Evolutionary conservation across 805 yeast species (phyloP), one percentile per base, ranked within the genome.

Genomic region (Ogataea pilisensis): DNA sequence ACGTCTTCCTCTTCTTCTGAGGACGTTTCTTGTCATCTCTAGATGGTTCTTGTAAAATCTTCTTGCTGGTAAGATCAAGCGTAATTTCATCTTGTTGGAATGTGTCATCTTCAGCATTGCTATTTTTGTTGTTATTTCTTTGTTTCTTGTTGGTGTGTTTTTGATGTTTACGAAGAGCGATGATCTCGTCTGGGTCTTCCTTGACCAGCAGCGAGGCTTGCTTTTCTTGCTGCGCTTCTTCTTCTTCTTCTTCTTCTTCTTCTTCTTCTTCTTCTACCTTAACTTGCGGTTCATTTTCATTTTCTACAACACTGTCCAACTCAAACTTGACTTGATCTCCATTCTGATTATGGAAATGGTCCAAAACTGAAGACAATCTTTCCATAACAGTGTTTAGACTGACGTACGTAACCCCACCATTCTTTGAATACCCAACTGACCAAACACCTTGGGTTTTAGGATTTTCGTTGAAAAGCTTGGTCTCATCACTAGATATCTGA

Each of bases 1-100:
- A 82, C 8, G 65, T 61, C 50, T 72, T 70, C 41, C 51, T 49
- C 35, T 57, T 60, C 38, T 43, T 41, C 22, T 52, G 48, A 30
- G 46, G 48, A 16, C 38, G 38, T 39, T 41, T 47, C 36, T 45
- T 44, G 36, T 51, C 51, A 28, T 53, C 42, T 18, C 38, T 41
- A 13, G 46, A 21, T 25, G 41, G 22, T 4, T 38, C 40, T 24
- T 26, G 38, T 47, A 58, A 45, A 34, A 54, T 49, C 34, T 52
- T 56, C 42, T 56, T 57, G 13, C 31, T 33, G 32, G 51, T 48
- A 55, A 53, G 43, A 38, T 59, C 61, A 20, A 53, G 39, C 12
- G 62, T 56, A n/a, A 58, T 43, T 36, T 58, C 63, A 33, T 57
- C 67, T 11, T 35, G 38, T 8, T 35, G 48, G 16, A 33, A 36